Evolutionary conservation across 257 asterid genomes (phyloP), one percentile per base, ranked within the genome.

Genomic region (Scutellaria barbata): DNA sequence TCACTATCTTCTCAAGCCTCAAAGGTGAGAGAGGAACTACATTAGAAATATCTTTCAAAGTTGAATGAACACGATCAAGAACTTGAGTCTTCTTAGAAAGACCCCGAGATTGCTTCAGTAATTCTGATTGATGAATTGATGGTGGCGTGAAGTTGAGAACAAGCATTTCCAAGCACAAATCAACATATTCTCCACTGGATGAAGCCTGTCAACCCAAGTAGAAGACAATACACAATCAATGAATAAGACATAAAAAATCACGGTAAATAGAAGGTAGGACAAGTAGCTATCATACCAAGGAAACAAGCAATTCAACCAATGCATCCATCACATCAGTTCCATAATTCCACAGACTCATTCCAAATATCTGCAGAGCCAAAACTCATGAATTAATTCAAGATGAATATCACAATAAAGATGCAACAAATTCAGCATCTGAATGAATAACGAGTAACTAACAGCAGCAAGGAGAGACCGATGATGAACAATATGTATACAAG

Each of bases 311-410:
- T 41, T 80, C 96, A 57, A 81, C 73, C 85, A 92, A 72, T 8
- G 94, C 97, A 77, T 95, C 96, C 92, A 89, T 87, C 63, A 89
- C 98, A 73, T 84, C 89, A 48, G 88, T 84, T 60, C 85, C 85
- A 76, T 85, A 95, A 74, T 95, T 70, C 99, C 99, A 95, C 73
- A 95, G 45, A 74, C 90, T 84, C 95, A 89, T 92, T 40, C 87
- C 81, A 69, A 81, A 69, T 66, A 92, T 82, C 99, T 95, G 89
- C 67, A 73, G 50, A 45, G 55, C 50, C 54, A 83, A 13, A 71
- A 39, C 14, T 47, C 14, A 18, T 63, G 37, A 30, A 30, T 30
- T 30, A 30, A 30, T 0, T 30, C 35, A 30, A 30, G 35, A 30
- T 30, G 35, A 71, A 55, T 25, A 61, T 58, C 52, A 72, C 56